phyloP scores from a whole-genome alignment of 2,329 filamentous ascomycete species.

The Aspergillus niger region DNA sequence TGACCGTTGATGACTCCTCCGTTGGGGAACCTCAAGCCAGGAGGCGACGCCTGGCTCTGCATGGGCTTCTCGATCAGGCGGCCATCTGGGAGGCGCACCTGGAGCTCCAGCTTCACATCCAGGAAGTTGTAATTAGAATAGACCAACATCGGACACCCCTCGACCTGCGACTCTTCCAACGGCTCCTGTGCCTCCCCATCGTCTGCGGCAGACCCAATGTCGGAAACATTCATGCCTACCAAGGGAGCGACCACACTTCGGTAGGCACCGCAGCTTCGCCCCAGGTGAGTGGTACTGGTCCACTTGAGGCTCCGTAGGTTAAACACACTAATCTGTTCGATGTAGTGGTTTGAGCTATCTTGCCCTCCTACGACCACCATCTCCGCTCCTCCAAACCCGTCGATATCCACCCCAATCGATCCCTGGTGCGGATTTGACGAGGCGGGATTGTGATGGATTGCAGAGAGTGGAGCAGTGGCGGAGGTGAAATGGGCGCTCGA shows the following conservation, averaged over 20 bases:
- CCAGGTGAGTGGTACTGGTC: slow-evolving; percentile 84
- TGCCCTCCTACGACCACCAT: slow-evolving; percentile 98
- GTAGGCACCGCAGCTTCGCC: slow-evolving; percentile 93
- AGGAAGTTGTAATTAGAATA: slow-evolving; percentile 99
- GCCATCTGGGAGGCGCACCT: slow-evolving; percentile 82
- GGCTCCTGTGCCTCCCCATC: slow-evolving; percentile 42
- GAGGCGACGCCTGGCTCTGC: slow-evolving; percentile 78
- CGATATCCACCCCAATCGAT: slow-evolving; percentile 81
- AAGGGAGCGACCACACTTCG: slow-evolving; percentile 91
- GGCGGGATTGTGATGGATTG: slow-evolving; percentile 85
- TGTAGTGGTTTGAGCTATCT: slow-evolving; percentile 97
- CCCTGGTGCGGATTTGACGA: slow-evolving; percentile 84
- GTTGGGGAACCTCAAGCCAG: slow-evolving; percentile 91
- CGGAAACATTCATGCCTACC: slow-evolving; percentile 47
- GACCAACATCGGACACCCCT: slow-evolving; percentile 76
- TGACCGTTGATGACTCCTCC: slow-evolving; percentile 93
- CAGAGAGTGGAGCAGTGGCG: slow-evolving; percentile 77
- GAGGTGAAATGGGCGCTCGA: slow-evolving; percentile 88
- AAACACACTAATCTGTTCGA: slow-evolving; percentile 98
- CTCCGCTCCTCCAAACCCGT: slow-evolving; percentile 88
- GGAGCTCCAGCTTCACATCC: slow-evolving; percentile 92
- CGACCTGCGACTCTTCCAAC: slow-evolving; percentile 29
- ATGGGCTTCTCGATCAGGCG: slow-evolving; percentile 83
- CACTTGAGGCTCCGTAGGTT: slow-evolving; percentile 93
- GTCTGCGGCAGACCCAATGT: slow-evolving; percentile 45